phyloP scores from a whole-genome alignment of 441 rosid species.

The Croton laevigatus region DNA sequence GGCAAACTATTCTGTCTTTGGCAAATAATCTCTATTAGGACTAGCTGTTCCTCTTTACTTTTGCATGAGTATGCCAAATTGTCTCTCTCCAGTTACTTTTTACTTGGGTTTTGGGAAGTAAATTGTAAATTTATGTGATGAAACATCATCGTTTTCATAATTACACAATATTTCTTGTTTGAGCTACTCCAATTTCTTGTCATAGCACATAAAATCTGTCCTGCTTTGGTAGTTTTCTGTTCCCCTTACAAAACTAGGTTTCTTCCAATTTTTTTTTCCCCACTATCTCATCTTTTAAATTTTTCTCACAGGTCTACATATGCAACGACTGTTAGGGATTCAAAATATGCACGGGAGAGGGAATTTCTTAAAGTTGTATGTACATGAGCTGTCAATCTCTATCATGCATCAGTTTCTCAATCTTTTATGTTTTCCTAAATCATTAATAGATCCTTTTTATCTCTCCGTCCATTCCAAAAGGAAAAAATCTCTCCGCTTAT shows the following conservation, averaged over 20 bases:
- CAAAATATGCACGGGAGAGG: conserved; percentile 87
- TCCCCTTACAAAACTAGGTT: background rate
- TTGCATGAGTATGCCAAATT: background rate
- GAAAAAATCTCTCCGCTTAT: background rate
- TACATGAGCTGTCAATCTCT: conserved; percentile 23
- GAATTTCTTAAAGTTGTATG: conserved; percentile 96
- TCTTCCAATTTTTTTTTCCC: background rate
- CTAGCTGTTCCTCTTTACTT: background rate
- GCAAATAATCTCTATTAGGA: background rate
- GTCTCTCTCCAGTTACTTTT: background rate
- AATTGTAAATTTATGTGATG: conserved; percentile 1
- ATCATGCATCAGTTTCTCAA: background rate
- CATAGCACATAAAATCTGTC: background rate
- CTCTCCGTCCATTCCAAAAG: background rate
- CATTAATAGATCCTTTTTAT: background rate
- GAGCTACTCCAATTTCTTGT: background rate
- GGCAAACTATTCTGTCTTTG: background rate
- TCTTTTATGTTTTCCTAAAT: background rate
- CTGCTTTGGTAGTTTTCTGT: conserved; percentile 3
- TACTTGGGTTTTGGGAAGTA: background rate
- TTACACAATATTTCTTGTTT: background rate
- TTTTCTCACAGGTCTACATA: conserved; percentile 70
- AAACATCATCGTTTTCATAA: background rate
- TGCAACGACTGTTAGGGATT: conserved; percentile 88
- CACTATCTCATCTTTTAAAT: background rate